Percentiles rank a stretch among this genome's conserved stretches.
These are phyloP conservation scores for Hypoxylon sp. DNA, from an alignment of 2,329 filamentous ascomycete genomes.

Conservation along the genomic window DNA sequence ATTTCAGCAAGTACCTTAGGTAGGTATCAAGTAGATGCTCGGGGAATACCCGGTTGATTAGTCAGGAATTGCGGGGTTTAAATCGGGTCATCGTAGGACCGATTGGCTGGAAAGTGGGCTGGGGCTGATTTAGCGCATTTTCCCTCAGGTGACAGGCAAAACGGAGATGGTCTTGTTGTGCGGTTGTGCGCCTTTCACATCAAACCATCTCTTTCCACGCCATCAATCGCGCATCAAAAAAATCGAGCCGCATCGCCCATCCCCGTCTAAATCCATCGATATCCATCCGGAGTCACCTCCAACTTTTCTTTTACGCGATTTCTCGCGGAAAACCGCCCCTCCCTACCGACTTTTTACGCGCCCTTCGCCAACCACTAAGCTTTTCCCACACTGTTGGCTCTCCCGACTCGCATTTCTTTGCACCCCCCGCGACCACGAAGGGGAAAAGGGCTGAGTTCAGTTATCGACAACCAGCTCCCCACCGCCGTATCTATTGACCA, in stretches of 20 bases:
- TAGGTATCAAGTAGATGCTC: background rate
- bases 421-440: slow-evolving; percentile 45
- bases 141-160: slow-evolving; percentile 51
- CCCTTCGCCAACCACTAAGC: slow-evolving; percentile 49
- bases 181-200: slow-evolving; percentile 52
- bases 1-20: too few relatives aligned
- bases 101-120: slow-evolving; percentile 36
- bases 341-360: slow-evolving; percentile 51
- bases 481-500: slow-evolving; percentile 31
- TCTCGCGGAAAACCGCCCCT: slow-evolving; percentile 59
- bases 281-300: slow-evolving; percentile 66
- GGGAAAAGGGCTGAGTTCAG: slow-evolving; percentile 20
- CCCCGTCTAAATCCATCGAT: slow-evolving; percentile 69
- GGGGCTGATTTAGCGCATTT: slow-evolving; percentile 38
- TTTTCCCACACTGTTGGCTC: slow-evolving; percentile 52
- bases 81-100: slow-evolving; percentile 29
- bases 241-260: slow-evolving; percentile 66
- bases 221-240: slow-evolving; percentile 69
- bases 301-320: slow-evolving; percentile 67
- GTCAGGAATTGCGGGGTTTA: slow-evolving; percentile 12
- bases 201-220: slow-evolving; percentile 55
- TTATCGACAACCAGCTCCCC: slow-evolving; percentile 31
- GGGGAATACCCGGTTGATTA: background rate
- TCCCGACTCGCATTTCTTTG: slow-evolving; percentile 54
- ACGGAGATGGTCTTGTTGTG: slow-evolving; percentile 47